These are phyloP conservation scores for Guyanaporus albipodus DNA, from an alignment of 768 basidiomycete species.

Conservation along the genomic window DNA sequence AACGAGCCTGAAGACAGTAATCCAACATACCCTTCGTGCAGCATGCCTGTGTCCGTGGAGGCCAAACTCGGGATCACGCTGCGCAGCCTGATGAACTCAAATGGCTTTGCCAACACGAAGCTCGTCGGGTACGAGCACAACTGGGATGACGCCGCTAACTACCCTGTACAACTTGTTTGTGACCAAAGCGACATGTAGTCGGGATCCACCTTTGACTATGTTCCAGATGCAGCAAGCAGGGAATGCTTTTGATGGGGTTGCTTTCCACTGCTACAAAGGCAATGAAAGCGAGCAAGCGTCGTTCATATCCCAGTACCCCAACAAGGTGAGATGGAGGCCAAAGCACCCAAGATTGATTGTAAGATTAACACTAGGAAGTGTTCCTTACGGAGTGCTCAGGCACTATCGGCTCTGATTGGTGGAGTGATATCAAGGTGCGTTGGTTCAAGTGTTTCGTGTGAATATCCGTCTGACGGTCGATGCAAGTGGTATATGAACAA, in stretches of 20 bases:
- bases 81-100: conserved; percentile 56
- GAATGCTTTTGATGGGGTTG: conserved; percentile 56
- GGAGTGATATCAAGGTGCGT: conserved; percentile 70
- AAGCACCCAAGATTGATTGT: not conserved
- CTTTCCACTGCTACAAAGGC: conserved; percentile 73
- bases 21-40: conserved; percentile 65
- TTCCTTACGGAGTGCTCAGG: conserved; percentile 64
- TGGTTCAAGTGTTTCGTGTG: not conserved
- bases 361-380: conserved; percentile 29
- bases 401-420: conserved; percentile 67
- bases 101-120: conserved; percentile 55
- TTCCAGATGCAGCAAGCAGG: conserved; percentile 52
- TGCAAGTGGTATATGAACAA: conserved; percentile 66
- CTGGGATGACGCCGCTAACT: conserved; percentile 62
- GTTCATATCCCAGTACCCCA: conserved; percentile 54
- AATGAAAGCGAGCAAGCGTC: conserved; percentile 47
- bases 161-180: conserved; percentile 54
- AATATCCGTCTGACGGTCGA: conserved; percentile 8
- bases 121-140: conserved; percentile 73
- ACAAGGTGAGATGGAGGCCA: conserved; percentile 36
- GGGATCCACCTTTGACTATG: not conserved
- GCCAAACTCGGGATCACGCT: conserved; percentile 55
- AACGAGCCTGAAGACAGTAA: conserved; percentile 54
- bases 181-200: not conserved
- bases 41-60: conserved; percentile 50